phyloP scores from a whole-genome alignment of 2,329 filamentous ascomycete species.

The Claviceps sp. region DNA sequence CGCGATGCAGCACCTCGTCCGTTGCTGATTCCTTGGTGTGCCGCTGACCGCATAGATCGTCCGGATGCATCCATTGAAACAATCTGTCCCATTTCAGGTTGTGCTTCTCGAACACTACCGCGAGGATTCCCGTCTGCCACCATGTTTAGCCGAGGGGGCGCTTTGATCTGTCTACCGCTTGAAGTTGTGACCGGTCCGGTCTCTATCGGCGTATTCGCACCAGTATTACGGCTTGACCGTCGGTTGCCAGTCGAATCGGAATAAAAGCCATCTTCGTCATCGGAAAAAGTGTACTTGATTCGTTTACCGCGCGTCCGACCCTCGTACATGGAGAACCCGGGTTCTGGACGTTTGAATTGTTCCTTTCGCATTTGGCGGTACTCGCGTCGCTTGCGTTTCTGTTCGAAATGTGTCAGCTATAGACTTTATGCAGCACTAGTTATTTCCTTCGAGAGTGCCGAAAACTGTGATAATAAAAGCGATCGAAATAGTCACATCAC shows the following conservation, averaged over 20 bases:
- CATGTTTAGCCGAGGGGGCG: slow-evolving; percentile 52
- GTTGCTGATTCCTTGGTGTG: slow-evolving; percentile 36
- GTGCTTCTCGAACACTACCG: slow-evolving; percentile 32
- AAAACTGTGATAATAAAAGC: too few species aligned
- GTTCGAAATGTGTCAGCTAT: slow-evolving; percentile 11
- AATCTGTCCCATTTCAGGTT: slow-evolving; percentile 25
- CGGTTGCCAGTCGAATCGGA: slow-evolving; percentile 48
- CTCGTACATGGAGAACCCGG: slow-evolving; percentile 87
- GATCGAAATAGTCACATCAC: slow-evolving; percentile 11
- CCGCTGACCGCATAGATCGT: slow-evolving; percentile 36
- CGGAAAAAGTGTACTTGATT: slow-evolving; percentile 90
- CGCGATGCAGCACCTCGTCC: slow-evolving; percentile 25
- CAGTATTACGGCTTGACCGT: slow-evolving; percentile 62
- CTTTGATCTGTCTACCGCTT: slow-evolving; percentile 73
- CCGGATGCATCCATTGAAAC: slow-evolving; percentile 30
- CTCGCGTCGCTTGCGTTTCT: slow-evolving; percentile 89
- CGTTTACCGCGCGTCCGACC: slow-evolving; percentile 92
- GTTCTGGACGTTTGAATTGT: slow-evolving; percentile 74
- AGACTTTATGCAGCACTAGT: background rate
- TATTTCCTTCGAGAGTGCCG: background rate
- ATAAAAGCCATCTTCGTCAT: slow-evolving; percentile 63
- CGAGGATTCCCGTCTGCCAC: slow-evolving; percentile 38
- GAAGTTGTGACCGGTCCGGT: slow-evolving; percentile 55
- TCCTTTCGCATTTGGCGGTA: slow-evolving; percentile 79
- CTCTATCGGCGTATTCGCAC: slow-evolving; percentile 60